These are phyloP conservation scores for Loxodes magnus DNA, from an alignment of 73 alveolate species.

Conservation along the genomic window DNA sequence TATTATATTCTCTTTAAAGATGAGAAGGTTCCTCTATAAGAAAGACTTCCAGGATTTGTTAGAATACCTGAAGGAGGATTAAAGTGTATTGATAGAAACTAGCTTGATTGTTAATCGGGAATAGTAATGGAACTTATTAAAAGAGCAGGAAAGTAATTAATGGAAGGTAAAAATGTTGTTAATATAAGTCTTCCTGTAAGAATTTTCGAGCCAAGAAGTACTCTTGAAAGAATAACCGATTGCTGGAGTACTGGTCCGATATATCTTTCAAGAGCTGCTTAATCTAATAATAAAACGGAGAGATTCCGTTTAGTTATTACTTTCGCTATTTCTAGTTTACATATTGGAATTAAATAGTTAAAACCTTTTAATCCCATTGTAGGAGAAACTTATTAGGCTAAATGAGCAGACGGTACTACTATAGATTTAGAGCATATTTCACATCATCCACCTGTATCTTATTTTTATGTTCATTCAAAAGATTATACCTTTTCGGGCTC, in stretches of 20 bases:
- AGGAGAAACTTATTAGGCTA: constrained; percentile 86
- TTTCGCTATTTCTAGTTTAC: constrained; percentile 54
- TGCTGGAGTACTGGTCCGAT: constrained; percentile 56
- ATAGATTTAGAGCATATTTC: constrained; percentile 74
- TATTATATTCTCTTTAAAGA: no score
- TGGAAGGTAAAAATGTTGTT: constrained; percentile 68
- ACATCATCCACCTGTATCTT: constrained; percentile 85
- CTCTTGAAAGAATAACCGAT: constrained; percentile 56
- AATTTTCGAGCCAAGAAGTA: constrained; percentile 54
- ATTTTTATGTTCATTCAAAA: constrained; percentile 58
- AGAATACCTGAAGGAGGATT: constrained; percentile 54
- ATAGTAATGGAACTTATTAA: constrained; percentile 40
- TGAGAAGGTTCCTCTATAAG: no score
- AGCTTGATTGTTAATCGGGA: constrained; percentile 47
- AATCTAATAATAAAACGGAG: constrained; percentile 48
- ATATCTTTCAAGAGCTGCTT: constrained; percentile 35
- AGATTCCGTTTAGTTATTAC: constrained; percentile 53
- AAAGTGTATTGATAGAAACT: constrained; percentile 51
- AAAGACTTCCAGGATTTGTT: no score
- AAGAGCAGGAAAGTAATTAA: constrained; percentile 42
- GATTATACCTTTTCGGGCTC: no score
- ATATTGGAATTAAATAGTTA: constrained; percentile 42
- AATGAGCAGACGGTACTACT: constrained; percentile 72
- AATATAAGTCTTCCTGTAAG: constrained; percentile 66
- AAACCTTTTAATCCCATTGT: constrained; percentile 86